Conservation (phyloP, 192 early-diverging fungal genomes). For the Haplosporangium gracile region DNA sequence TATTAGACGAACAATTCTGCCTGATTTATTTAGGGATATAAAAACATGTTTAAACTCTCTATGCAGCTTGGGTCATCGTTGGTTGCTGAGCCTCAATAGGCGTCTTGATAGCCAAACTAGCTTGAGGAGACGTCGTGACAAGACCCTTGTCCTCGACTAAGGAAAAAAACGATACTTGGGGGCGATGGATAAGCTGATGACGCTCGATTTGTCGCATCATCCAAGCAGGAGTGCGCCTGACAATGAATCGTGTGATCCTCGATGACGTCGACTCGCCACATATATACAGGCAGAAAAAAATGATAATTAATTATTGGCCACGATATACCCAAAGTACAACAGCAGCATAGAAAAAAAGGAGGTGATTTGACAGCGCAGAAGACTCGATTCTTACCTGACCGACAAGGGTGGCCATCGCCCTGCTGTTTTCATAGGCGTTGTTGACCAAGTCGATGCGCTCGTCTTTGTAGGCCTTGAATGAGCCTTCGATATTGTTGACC, state of each 20-base stretch:
- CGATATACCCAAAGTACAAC: no score
- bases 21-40: no score
- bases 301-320: no score
- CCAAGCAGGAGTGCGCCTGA: background rate
- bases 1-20: background rate
- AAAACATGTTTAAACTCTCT: no score
- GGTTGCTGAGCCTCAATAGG: no score
- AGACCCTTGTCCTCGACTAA: background rate
- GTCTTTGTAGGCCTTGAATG: conserved; percentile 22
- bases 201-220: background rate
- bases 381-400: conserved; percentile 10
- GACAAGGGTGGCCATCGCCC: background rate
- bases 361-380: no score
- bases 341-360: no score
- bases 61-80: no score
- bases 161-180: background rate
- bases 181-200: background rate
- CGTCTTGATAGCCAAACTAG: no score
- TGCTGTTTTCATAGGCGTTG: background rate
- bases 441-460: conserved; percentile 4
- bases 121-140: background rate
- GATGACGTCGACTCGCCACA: background rate
- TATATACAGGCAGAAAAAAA: no score
- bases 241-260: background rate
- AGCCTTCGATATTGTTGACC: background rate